Percentiles rank a stretch among this genome's conserved stretches.
Evolutionary conservation across 352 stramenopile genomes (phyloP).

Genomic region (Pythium insidiosum): DNA sequence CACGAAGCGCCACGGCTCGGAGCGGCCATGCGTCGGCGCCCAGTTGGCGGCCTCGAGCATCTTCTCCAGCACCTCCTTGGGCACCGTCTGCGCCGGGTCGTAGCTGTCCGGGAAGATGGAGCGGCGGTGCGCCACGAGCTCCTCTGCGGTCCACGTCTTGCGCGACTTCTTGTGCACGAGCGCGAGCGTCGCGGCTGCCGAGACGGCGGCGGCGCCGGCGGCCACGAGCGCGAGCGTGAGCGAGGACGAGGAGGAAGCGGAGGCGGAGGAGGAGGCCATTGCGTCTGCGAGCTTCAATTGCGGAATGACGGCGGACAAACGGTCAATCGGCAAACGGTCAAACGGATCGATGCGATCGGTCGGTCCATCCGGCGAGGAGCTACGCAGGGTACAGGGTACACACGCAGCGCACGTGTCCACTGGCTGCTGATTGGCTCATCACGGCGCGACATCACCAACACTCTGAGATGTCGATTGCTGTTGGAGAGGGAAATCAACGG

Average conservation of each 20-base stretch:
- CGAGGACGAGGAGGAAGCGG: conserved; percentile 1
- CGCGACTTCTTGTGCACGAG: conserved; percentile 13
- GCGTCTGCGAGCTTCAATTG: background rate
- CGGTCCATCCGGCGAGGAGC: too few species aligned
- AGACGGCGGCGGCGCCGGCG: conserved; percentile 12
- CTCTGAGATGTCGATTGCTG: too few species aligned
- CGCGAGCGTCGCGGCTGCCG: conserved; percentile 1
- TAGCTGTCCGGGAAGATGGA: conserved; percentile 72
- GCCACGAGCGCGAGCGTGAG: conserved; percentile 8
- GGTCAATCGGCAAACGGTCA: too few species aligned
- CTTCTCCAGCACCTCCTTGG: conserved; percentile 51
- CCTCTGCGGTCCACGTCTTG: conserved; percentile 42
- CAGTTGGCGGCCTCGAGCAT: conserved; percentile 79
- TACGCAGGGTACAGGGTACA: too few species aligned
- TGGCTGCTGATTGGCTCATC: too few species aligned
- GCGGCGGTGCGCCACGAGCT: conserved; percentile 71
- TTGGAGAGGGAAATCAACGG: too few species aligned
- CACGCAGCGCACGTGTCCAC: too few species aligned
- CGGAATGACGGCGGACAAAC: background rate
- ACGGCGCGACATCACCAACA: too few species aligned
- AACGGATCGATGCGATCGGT: too few species aligned
- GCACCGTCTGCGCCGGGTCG: conserved; percentile 41
- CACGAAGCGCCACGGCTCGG: conserved; percentile 80
- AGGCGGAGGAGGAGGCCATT: background rate
- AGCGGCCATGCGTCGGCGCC: conserved; percentile 73